A percentile compares a stretch with the other conserved stretches of the same genome.
phyloP scores from a whole-genome alignment of 768 basidiomycete species.

The Suillus occidentalis region DNA sequence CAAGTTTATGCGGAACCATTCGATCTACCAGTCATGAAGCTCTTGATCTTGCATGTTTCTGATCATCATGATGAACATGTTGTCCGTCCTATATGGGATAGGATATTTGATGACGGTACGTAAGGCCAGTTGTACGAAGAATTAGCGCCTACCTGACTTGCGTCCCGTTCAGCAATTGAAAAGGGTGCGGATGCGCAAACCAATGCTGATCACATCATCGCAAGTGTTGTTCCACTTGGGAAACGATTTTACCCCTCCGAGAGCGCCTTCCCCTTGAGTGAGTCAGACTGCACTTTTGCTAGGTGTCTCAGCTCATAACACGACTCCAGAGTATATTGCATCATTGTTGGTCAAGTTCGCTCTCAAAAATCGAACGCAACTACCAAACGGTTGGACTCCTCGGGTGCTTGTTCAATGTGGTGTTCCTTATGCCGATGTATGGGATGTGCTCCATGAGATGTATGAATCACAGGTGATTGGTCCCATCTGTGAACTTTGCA shows the following conservation, averaged over 20 bases:
- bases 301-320: neutral
- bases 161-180: slow-evolving; percentile 45
- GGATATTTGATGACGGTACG: slow-evolving; percentile 79
- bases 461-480: slow-evolving; percentile 79
- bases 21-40: slow-evolving; percentile 77
- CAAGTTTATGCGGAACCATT: slow-evolving; percentile 86
- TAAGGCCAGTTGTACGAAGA: slow-evolving; percentile 5
- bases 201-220: slow-evolving; percentile 62
- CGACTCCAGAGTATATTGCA: slow-evolving; percentile 64
- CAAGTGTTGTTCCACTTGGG: slow-evolving; percentile 69
- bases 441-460: slow-evolving; percentile 84
- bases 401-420: slow-evolving; percentile 78
- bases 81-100: slow-evolving; percentile 85
- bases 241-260: slow-evolving; percentile 91
- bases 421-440: slow-evolving; percentile 78
- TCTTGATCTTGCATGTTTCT: slow-evolving; percentile 90
- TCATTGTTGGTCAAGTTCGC: slow-evolving; percentile 75
- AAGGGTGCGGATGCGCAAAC: slow-evolving; percentile 54
- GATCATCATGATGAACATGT: slow-evolving; percentile 86
- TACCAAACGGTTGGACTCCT: slow-evolving; percentile 82
- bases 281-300: slow-evolving; percentile 27
- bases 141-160: slow-evolving; percentile 2
- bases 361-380: slow-evolving; percentile 53
- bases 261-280: slow-evolving; percentile 85
- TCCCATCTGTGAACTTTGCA: slow-evolving; percentile 3